Evolutionary conservation across 441 rosid genomes (phyloP), one percentile per base, ranked within the genome.

Genomic region (Pelargonium myrrhifolium): DNA sequence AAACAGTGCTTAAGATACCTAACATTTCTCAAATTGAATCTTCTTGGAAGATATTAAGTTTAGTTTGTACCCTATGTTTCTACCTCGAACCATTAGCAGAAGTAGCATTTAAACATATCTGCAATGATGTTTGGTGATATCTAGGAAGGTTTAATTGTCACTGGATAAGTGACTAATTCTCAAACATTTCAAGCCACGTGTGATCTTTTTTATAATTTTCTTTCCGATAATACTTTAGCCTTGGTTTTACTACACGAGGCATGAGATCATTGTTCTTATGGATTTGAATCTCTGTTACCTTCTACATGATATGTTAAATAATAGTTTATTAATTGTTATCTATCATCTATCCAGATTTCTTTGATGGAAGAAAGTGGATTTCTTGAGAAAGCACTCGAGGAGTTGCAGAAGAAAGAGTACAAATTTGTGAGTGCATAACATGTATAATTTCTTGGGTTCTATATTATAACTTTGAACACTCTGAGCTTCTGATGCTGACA

Each of bases 351-450:
- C 64, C 79, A 95, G 99, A 81, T 89, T 71, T 86, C 98, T 53
- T 84, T 95, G 83, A 74, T 95, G 70, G 97, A 95, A 81, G 98
- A 95, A 78, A 84, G 88, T 51, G 85, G 80, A 65, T 81, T 77
- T 70, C 67, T 83, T 76, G 92, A 84, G 56, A 84, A 73, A 85
- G 96, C 97, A 69, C 82, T 92, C 68, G 89, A 80, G 73, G 98
- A 90, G 77, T 75, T 95, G 90, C 84, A 74, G 65, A 87, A 85
- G 77, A 90, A 84, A 75, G 84, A 81, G 76, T 15, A 77, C 6
- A 95, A 87, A 85, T 87, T 95, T 80, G 99, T 92, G 75, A 84
- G 89, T 79, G 65, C 14, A 9, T 72, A 42, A 26, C 67, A 31
- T 47, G 18, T 43, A 56, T 53, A 20, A 64, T 28, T 62, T 62